Conservation (phyloP, 164 flowering plant genomes). For the Liquidambar formosana region DNA sequence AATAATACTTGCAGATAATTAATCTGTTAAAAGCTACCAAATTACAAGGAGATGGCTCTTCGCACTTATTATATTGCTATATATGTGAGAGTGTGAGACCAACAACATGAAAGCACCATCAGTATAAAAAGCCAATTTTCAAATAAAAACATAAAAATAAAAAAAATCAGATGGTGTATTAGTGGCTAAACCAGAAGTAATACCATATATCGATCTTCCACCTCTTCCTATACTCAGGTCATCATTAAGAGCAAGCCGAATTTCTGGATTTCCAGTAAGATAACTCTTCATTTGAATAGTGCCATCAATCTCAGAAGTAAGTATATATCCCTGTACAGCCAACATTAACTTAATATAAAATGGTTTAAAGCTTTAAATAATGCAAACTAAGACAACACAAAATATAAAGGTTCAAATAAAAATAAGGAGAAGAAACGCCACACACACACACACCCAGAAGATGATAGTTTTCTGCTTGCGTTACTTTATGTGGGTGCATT, state of each 20-base stretch:
- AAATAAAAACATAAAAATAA: neutral
- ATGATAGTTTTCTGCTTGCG: too few species aligned
- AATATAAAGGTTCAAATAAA: too few species aligned
- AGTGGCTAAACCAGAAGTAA: neutral
- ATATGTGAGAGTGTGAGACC: neutral
- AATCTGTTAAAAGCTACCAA: neutral
- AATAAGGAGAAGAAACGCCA: too few species aligned
- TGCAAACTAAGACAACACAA: too few species aligned
- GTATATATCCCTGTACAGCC: conserved; percentile 76
- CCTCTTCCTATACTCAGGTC: conserved; percentile 70
- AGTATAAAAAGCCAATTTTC: neutral
- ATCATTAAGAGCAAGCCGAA: conserved; percentile 83
- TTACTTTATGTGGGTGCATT: too few species aligned
- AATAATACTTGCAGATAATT: neutral
- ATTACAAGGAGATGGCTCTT: neutral
- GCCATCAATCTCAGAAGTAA: conserved; percentile 98
- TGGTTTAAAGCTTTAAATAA: conserved; percentile 82
- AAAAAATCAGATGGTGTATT: neutral
- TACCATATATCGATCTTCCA: conserved; percentile 71
- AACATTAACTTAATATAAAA: conserved; percentile 12
- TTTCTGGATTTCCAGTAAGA: conserved; percentile 94
- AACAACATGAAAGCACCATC: neutral
- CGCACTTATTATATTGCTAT: neutral
- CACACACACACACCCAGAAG: too few species aligned
- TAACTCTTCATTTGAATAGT: conserved; percentile 99